Conservation (phyloP, 768 basidiomycete genomes). For the Phlegmacium glaucopus region DNA sequence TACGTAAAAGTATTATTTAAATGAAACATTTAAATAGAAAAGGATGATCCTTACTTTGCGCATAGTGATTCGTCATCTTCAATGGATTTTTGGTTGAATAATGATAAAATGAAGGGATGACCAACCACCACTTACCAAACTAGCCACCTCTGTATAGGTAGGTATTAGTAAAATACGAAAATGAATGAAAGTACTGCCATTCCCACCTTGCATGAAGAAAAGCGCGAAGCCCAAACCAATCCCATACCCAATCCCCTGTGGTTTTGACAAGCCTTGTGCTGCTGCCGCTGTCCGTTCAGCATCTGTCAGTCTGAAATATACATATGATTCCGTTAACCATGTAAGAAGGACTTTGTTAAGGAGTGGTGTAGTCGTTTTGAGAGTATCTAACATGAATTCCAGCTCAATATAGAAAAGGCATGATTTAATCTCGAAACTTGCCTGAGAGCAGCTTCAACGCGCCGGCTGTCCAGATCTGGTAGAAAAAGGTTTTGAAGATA, state of each 20-base stretch:
- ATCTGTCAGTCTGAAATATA: constrained; percentile 33
- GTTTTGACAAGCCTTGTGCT: constrained; percentile 24
- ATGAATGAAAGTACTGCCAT: constrained; percentile 3
- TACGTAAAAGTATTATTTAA: too few relatives aligned
- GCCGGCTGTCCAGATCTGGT: constrained; percentile 47
- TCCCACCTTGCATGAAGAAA: constrained; percentile 57
- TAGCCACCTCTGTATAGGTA: constrained; percentile 32
- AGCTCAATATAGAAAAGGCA: neutral
- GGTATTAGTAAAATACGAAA: neutral
- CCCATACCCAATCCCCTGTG: constrained; percentile 55
- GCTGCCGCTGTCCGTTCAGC: constrained; percentile 29
- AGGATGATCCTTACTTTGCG: constrained; percentile 29
- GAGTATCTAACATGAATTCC: constrained; percentile 30
- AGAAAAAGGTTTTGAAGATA: constrained; percentile 43
- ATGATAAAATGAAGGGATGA: neutral
- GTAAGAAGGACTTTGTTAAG: constrained; percentile 54
- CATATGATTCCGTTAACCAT: constrained; percentile 52
- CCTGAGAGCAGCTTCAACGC: constrained; percentile 42
- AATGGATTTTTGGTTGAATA: neutral
- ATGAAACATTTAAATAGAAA: neutral
- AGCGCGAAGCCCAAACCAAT: constrained; percentile 56
- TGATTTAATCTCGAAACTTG: constrained; percentile 12
- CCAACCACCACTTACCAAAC: constrained; percentile 28
- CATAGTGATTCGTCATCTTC: constrained; percentile 45
- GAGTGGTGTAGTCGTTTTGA: constrained; percentile 54